phyloP scores from a whole-genome alignment of 345 rosid genomes.

The Syzygium aromaticum region DNA sequence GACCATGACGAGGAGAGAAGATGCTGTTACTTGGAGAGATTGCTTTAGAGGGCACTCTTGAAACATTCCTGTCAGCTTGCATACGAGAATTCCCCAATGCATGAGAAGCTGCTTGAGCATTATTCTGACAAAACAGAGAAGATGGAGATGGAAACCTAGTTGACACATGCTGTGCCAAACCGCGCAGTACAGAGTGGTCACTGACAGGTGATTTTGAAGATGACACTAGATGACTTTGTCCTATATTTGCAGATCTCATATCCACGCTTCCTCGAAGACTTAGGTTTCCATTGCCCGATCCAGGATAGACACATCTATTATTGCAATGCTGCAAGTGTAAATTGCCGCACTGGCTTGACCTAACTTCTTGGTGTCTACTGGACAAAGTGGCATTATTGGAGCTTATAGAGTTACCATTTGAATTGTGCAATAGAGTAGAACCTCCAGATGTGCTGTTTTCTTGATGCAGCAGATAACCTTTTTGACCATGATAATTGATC shows the following conservation, averaged over 20 bases:
- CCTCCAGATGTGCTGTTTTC: background rate
- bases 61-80: constrained; percentile 2
- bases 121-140: background rate
- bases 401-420: background rate
- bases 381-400: background rate
- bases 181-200: constrained; percentile 1
- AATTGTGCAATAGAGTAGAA: background rate
- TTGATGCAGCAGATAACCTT: background rate
- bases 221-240: constrained; percentile 1
- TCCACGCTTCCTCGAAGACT: background rate
- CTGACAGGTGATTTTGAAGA: constrained; percentile 1
- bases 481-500: constrained; percentile 6
- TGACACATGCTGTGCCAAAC: constrained; percentile 1
- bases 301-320: background rate
- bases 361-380: background rate
- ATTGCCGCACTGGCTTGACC: background rate
- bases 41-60: background rate
- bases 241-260: background rate
- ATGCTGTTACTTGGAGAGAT: constrained; percentile 1
- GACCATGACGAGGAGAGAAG: background rate
- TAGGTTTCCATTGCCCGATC: background rate
- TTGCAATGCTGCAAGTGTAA: background rate
- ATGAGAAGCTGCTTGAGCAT: constrained; percentile 8
- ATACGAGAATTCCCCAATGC: background rate
- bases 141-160: background rate